Conservation (phyloP, 31 red algal genomes). For the Odonthalia washingtoniensis region DNA sequence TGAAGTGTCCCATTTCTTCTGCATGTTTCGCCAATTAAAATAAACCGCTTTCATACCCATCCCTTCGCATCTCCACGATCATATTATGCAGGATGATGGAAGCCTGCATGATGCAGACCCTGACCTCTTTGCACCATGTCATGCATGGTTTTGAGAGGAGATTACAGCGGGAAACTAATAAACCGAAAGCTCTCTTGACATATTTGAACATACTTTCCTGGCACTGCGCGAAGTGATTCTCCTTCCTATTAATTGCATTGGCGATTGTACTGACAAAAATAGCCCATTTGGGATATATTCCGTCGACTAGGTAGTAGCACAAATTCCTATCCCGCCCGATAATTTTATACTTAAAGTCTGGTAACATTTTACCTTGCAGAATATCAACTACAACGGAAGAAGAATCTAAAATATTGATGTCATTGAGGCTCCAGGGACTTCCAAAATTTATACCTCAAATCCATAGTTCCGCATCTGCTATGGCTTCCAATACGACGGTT, state of each 20-base stretch:
- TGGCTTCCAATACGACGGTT: too few species aligned
- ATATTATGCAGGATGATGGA: slow-evolving; percentile 59
- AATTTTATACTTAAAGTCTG: background rate
- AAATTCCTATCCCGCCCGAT: slow-evolving; percentile 13
- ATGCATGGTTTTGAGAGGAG: slow-evolving; percentile 16
- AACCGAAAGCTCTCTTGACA: too few species aligned
- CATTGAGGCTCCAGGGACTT: too few species aligned
- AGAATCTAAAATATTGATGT: too few species aligned
- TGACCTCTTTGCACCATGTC: slow-evolving; percentile 30
- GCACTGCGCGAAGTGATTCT: too few species aligned
- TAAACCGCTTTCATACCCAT: background rate
- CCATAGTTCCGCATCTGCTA: slow-evolving; percentile 21
- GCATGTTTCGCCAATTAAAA: background rate
- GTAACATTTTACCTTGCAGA: too few species aligned
- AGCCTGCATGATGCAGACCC: slow-evolving; percentile 2
- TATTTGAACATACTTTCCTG: slow-evolving; percentile 36
- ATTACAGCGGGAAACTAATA: slow-evolving; percentile 10
- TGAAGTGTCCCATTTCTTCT: too few species aligned
- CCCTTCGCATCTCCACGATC: slow-evolving; percentile 22
- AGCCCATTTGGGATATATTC: too few species aligned
- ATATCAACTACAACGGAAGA: slow-evolving; percentile 23
- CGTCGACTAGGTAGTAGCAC: too few species aligned
- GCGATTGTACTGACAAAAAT: too few species aligned
- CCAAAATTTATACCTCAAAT: slow-evolving; percentile 49
- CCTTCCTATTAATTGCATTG: too few species aligned